Percentiles rank a stretch among this genome's conserved stretches.
phyloP scores from a whole-genome alignment of 108 stramenopile genomes.

The Nitzschia sp. region DNA sequence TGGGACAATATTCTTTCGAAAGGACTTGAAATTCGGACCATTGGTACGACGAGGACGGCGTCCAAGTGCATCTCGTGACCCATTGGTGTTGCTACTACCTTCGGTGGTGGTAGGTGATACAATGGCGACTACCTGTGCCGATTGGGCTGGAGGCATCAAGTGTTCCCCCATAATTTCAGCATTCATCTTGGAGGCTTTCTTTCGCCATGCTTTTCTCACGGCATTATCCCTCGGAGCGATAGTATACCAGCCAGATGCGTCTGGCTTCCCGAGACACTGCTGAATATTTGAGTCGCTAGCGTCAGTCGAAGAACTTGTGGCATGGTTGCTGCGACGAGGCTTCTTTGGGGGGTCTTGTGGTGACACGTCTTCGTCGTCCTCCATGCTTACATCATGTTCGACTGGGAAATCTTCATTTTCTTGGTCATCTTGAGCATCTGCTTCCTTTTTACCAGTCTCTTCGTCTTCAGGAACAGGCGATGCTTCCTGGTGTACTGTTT shows the following conservation, averaged over 20 bases:
- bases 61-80: neutral
- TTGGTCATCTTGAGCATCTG: neutral
- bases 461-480: neutral
- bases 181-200: slow-evolving; percentile 17
- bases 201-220: slow-evolving; percentile 11
- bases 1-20: slow-evolving; percentile 26
- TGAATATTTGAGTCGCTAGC: neutral
- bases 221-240: slow-evolving; percentile 32
- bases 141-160: slow-evolving; percentile 11
- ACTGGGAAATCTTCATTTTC: neutral
- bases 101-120: neutral
- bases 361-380: neutral
- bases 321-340: neutral
- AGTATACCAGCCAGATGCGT: slow-evolving; percentile 25
- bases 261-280: slow-evolving; percentile 5
- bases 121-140: neutral
- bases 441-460: neutral
- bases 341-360: neutral
- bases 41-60: neutral
- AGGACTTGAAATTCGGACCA: slow-evolving; percentile 22
- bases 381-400: neutral
- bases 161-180: neutral
- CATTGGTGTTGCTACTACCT: neutral
- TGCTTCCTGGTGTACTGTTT: neutral
- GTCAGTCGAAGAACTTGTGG: neutral